Evolutionary conservation across 495 filamentous ascomycete genomes (phyloP).

Genomic region (Hamigera avellanea): DNA sequence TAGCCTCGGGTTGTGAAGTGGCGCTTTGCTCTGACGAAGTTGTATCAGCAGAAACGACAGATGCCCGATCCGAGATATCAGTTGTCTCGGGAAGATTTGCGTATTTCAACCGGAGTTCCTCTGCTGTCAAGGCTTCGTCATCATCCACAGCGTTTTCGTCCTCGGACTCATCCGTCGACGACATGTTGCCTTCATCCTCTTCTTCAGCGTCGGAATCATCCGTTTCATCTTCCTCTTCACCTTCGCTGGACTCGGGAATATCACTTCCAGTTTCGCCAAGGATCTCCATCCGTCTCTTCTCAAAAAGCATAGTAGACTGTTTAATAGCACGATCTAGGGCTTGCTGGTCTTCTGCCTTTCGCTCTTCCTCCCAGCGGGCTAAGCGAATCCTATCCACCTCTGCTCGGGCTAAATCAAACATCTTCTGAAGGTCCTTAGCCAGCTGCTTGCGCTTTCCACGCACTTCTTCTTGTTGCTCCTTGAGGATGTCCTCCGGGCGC

Average conservation of each 20-base stretch:
- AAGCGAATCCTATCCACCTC: conserved; percentile 65
- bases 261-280: conserved; percentile 33
- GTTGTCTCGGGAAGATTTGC: conserved; percentile 42
- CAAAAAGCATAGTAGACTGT: conserved; percentile 46
- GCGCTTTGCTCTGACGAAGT: conserved; percentile 7
- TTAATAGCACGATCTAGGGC: conserved; percentile 76
- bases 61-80: conserved; percentile 14
- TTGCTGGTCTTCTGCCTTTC: conserved; percentile 69
- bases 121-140: conserved; percentile 66
- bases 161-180: conserved; percentile 34
- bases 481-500: conserved; percentile 32
- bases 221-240: conserved; percentile 36
- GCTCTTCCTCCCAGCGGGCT: conserved; percentile 72
- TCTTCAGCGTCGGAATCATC: conserved; percentile 25
- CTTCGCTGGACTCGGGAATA: conserved; percentile 32
- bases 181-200: conserved; percentile 64
- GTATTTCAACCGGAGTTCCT: conserved; percentile 72
- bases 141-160: conserved; percentile 39
- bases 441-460: conserved; percentile 55
- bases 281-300: conserved; percentile 41
- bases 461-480: conserved; percentile 37
- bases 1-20: conserved; percentile 10
- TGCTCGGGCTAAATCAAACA: conserved; percentile 66
- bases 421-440: conserved; percentile 54
- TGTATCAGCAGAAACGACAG: conserved; percentile 14